A percentile compares a stretch with the other conserved stretches of the same genome.
These are phyloP conservation scores for Scalesia atractyloides DNA, from an alignment of 129 eudicot genomes.

Conservation along the genomic window DNA sequence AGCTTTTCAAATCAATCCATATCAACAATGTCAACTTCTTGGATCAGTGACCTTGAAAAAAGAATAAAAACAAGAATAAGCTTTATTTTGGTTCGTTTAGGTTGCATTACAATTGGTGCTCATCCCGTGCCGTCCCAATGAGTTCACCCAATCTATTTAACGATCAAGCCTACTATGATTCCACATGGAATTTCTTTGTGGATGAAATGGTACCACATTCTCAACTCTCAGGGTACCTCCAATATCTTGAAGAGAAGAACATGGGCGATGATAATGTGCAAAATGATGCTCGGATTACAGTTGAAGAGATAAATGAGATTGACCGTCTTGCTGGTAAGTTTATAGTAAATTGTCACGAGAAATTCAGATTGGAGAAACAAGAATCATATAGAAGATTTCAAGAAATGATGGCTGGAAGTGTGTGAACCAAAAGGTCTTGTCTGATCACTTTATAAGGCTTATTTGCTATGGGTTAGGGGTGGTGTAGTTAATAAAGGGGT, in stretches of 20 bases:
- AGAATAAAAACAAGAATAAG: conserved; percentile 57
- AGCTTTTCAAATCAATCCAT: conserved; percentile 56
- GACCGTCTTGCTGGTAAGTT: conserved; percentile 91
- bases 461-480: conserved; percentile 26
- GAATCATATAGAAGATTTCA: conserved; percentile 94
- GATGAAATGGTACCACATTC: conserved; percentile 41
- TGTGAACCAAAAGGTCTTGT: conserved; percentile 47
- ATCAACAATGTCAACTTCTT: conserved; percentile 40
- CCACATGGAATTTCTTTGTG: conserved; percentile 68
- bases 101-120: conserved; percentile 93
- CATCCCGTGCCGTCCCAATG: conserved; percentile 82
- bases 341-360: conserved; percentile 88
- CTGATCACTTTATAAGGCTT: conserved; percentile 16
- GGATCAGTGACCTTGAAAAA: conserved; percentile 37
- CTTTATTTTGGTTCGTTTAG: conserved; percentile 83
- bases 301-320: conserved; percentile 61
- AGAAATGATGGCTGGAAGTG: conserved; percentile 98
- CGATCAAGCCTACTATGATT: conserved; percentile 56
- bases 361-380: conserved; percentile 88
- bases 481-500: conserved; percentile 28
- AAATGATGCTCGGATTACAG: conserved; percentile 27
- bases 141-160: conserved; percentile 39
- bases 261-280: conserved; percentile 1
- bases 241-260: conserved; percentile 88
- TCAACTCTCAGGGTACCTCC: conserved; percentile 80